Evolutionary conservation across 306 rosid genomes (phyloP), one percentile per base, ranked within the genome.

Genomic region (Crataegus laevigata): DNA sequence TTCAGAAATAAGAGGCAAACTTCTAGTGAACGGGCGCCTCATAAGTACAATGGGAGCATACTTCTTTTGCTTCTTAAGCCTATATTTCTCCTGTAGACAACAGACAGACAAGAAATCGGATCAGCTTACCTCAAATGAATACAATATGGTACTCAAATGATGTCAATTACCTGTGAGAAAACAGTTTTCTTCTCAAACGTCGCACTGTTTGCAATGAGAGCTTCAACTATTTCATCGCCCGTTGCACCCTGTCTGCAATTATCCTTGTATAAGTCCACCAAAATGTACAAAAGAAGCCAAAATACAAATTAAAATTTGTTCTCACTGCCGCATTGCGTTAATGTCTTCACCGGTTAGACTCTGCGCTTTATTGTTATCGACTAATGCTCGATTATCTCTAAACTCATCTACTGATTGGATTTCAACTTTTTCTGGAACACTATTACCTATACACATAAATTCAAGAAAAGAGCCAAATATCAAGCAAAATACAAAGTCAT

Each of bases 161-260:
- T 74, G 71, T 55, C 71, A 77, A 54, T 63, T 84, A 91, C 98
- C 94, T 94, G 98, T 40, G 98, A 94, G 88, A 91, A 94, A 54
- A 85, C 25, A 15, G 98, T 94, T 88, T 94, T 94, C 71, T 83
- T 91, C 55, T 91, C 98, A 86, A 91, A 94, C 51, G 97, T 90
- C 22, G 97, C 86, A 34, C 97, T 94, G 74, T 94, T 94, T 72
- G 91, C 89, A 81, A 94, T 87, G 58, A 94, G 91, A 66, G 98
- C 97, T 79, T 94, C 96, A 77, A 94, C 90, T 74, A 94, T 87
- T 74, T 90, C 97, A 85, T 90, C 86, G 67, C 98, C 98, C 77
- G 85, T 83, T 24, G 92, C 96, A 42, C 98, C 98, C 81, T 90
- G 91, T 68, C 98, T 94, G 52, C 52, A 47, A 0, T 47, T 47